Percentiles rank a stretch among this genome's conserved stretches.
Conservation (phyloP, 129 eudicot genomes). For the Centella asiatica region DNA sequence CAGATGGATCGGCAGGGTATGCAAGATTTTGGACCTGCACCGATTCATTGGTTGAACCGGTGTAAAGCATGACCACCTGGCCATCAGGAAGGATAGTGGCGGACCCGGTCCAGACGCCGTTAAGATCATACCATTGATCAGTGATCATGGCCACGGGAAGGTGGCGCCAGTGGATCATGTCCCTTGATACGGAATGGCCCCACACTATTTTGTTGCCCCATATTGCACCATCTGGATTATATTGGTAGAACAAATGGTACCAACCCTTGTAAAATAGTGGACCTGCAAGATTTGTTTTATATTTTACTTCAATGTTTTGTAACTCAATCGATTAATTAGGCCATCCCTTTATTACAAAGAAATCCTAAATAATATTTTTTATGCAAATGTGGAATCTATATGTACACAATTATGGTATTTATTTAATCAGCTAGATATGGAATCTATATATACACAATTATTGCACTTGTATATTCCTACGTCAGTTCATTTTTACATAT, state of each 20-base stretch:
- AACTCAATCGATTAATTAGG: neutral
- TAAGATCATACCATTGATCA: slow-evolving; percentile 71
- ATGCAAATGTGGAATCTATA: too few species aligned
- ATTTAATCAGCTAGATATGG: too few species aligned
- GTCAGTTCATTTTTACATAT: too few species aligned
- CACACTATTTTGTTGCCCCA: slow-evolving; percentile 82
- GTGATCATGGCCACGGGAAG: slow-evolving; percentile 72
- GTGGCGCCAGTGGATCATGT: slow-evolving; percentile 70
- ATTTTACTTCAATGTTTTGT: neutral
- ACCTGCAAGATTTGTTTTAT: slow-evolving; percentile 23
- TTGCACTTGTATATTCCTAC: too few species aligned
- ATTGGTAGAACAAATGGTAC: slow-evolving; percentile 87
- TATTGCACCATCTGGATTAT: slow-evolving; percentile 66
- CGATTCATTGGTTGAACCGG: slow-evolving; percentile 65
- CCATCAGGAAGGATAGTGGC: slow-evolving; percentile 78
- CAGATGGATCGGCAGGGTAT: slow-evolving; percentile 61
- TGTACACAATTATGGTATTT: too few species aligned
- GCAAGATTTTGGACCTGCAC: slow-evolving; percentile 85
- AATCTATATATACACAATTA: too few species aligned
- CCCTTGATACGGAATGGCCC: slow-evolving; percentile 83
- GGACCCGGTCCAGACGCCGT: slow-evolving; percentile 92
- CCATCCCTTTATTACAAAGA: too few species aligned
- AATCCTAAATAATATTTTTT: too few species aligned
- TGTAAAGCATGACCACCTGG: slow-evolving; percentile 57
- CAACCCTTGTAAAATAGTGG: slow-evolving; percentile 75